Percentiles rank a stretch among this genome's conserved stretches.
phyloP scores from a whole-genome alignment of 2,329 filamentous ascomycete genomes.

The Cercospora canescens region DNA sequence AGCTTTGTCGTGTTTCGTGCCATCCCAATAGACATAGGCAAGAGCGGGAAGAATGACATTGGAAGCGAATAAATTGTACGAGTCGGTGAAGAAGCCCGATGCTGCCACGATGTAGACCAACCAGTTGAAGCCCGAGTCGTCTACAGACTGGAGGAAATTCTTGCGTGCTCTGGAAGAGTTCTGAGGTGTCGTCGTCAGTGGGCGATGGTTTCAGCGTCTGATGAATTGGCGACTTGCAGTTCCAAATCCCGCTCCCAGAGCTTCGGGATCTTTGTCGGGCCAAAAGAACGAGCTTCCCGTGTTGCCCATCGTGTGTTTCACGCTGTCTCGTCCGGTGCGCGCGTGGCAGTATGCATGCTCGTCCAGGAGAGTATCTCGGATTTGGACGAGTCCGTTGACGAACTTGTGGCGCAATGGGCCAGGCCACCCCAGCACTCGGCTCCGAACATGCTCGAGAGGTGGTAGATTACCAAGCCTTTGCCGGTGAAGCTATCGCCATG shows the following conservation, averaged over 20 bases:
- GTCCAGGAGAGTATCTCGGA: neutral
- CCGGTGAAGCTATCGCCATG: no score
- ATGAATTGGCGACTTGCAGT: neutral
- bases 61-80: conserved; percentile 42
- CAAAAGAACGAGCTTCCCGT: conserved; percentile 12
- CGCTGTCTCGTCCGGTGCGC: neutral
- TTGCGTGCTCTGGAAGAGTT: neutral
- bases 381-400: neutral
- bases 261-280: conserved; percentile 15
- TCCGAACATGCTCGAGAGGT: neutral
- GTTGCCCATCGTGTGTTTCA: neutral
- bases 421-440: neutral
- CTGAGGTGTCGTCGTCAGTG: no score
- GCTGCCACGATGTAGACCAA: conserved; percentile 41
- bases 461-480: no score
- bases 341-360: neutral
- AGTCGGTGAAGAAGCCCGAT: conserved; percentile 43
- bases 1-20: conserved; percentile 26
- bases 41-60: conserved; percentile 44
- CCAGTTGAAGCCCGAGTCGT: conserved; percentile 25
- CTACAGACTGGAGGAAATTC: conserved; percentile 15
- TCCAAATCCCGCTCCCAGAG: conserved; percentile 11
- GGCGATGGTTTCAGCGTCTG: no score
- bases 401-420: neutral
- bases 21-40: conserved; percentile 41